Base-by-base conservation (phyloP, 2,329 filamentous ascomycete species). In the Dactylonectria macrodidyma region DNA sequence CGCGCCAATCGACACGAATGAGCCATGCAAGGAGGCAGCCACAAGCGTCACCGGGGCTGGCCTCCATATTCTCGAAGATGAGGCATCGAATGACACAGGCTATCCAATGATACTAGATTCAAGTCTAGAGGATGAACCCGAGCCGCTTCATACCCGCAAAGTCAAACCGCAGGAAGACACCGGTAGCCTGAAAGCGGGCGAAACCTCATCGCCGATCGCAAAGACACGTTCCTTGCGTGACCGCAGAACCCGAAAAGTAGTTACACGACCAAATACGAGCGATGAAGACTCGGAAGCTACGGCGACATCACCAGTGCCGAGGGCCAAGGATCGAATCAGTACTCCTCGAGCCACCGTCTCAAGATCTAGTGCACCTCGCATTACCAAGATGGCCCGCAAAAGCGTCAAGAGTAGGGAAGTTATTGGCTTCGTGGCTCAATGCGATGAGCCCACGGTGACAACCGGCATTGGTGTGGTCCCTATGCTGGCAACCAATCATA, bases 361-460 rank as follows among this genome's bases (percentile, higher is more conserved):
- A 8, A 69, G 69, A n/a, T 59, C 59, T 26, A 77, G 77, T 2
- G 46, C 16, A 26, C 83, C 83, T 11, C 80, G 80, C 9, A 78
- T 86, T 19, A 78, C 80, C 1, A 81, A 75, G 48, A 76, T 86
- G 65, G 75, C 79, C 26, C 80, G 81, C 24, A 85, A 81, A 70
- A 82, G 82, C 48, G 76, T 86, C 51, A 84, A 81, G 67, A 85
- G 85, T 73, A 84, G 77, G 68, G 85, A 86, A 63, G 80, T 86
- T n/a, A 78, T 86, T 58, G 84, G 85, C 3, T 83, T 82, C 52
- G 59, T 76, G 9, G 52, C 75, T 22, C 72, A 73, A 2, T 38
- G 57, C 12, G 72, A 72, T 10, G 68, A 70, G 3, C 65, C 63
- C 7, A 22, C 64, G 3, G 62, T 72, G 26, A 59, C 68, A 16